These are phyloP conservation scores for Hymenoscyphus salicellus DNA, from an alignment of 2,329 filamentous ascomycete species.

Conservation along the genomic window DNA sequence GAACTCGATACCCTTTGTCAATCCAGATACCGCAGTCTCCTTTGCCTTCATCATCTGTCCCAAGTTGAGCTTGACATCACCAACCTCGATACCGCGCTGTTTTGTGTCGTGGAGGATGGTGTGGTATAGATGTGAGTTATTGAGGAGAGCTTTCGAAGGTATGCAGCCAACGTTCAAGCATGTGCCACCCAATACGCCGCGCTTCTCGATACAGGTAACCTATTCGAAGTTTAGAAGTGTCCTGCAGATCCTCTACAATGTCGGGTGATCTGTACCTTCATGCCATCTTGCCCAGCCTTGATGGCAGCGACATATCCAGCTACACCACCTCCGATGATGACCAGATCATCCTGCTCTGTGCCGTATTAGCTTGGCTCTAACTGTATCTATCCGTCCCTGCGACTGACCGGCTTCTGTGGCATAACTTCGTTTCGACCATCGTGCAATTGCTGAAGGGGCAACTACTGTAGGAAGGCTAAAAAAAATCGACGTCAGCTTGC, in stretches of 20 bases:
- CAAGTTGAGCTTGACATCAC: conserved; percentile 95
- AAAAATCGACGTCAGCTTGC: conserved; percentile 27
- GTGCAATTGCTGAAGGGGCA: conserved; percentile 45
- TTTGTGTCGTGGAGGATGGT: conserved; percentile 96
- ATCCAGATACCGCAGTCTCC: conserved; percentile 79
- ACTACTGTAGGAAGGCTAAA: conserved; percentile 47
- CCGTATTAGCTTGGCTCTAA: conserved; percentile 49
- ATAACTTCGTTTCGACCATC: conserved; percentile 59
- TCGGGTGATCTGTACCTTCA: conserved; percentile 67
- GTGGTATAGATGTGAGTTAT: conserved; percentile 99
- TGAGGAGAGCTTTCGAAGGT: conserved; percentile 97
- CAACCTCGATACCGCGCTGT: conserved; percentile 93
- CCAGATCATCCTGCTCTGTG: conserved; percentile 90
- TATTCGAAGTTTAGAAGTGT: conserved; percentile 39
- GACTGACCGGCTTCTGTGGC: conserved; percentile 46
- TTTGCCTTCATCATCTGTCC: conserved; percentile 98
- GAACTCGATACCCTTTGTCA: conserved; percentile 98
- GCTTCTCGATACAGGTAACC: conserved; percentile 98
- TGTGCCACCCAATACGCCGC: conserved; percentile 88
- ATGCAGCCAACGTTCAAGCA: conserved; percentile 99
- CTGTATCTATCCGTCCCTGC: conserved; percentile 42
- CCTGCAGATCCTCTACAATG: background rate
- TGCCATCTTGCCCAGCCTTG: conserved; percentile 94
- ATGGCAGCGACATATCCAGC: conserved; percentile 98
- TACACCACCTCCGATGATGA: conserved; percentile 97